Evolutionary conservation across 192 early-diverging fungal genomes (phyloP).

Genomic region (Chytriomyces confervae): DNA sequence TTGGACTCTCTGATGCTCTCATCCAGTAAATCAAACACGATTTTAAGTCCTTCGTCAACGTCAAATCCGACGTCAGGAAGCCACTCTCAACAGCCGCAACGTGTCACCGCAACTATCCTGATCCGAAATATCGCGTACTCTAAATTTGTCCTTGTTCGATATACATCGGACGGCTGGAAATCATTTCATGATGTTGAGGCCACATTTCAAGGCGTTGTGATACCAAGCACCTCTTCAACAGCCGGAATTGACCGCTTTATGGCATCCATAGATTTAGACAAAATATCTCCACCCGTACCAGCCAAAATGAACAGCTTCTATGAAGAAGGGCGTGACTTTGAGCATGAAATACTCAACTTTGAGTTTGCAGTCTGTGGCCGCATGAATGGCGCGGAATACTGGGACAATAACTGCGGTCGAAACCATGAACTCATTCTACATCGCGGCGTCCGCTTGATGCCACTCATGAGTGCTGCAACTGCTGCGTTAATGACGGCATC

Average conservation of each 20-base stretch:
- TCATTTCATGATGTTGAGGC: slow-evolving; percentile 71
- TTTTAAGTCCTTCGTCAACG: neutral
- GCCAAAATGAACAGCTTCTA: slow-evolving; percentile 10
- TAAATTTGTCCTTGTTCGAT: slow-evolving; percentile 80
- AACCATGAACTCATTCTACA: slow-evolving; percentile 54
- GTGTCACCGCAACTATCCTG: slow-evolving; percentile 69
- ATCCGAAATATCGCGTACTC: slow-evolving; percentile 88
- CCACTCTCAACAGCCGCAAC: slow-evolving; percentile 56
- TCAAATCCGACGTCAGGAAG: slow-evolving; percentile 33
- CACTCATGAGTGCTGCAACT: slow-evolving; percentile 22
- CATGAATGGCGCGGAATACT: slow-evolving; percentile 75
- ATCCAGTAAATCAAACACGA: slow-evolving; percentile 7
- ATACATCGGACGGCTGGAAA: slow-evolving; percentile 84
- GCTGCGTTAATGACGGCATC: slow-evolving; percentile 11
- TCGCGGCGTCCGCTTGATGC: neutral
- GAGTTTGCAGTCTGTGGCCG: slow-evolving; percentile 62
- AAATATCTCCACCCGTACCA: neutral
- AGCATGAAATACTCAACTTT: slow-evolving; percentile 9
- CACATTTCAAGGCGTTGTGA: slow-evolving; percentile 63
- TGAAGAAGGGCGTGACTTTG: slow-evolving; percentile 14
- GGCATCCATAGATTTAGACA: slow-evolving; percentile 68
- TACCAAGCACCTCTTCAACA: slow-evolving; percentile 38
- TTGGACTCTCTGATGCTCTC: slow-evolving; percentile 29
- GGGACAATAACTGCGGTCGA: slow-evolving; percentile 92
- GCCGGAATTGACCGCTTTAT: slow-evolving; percentile 73